Percentiles rank a stretch among this genome's conserved stretches.
Evolutionary conservation across 148 eudicot species (phyloP).

Genomic region (Pharnaceum exiguum): DNA sequence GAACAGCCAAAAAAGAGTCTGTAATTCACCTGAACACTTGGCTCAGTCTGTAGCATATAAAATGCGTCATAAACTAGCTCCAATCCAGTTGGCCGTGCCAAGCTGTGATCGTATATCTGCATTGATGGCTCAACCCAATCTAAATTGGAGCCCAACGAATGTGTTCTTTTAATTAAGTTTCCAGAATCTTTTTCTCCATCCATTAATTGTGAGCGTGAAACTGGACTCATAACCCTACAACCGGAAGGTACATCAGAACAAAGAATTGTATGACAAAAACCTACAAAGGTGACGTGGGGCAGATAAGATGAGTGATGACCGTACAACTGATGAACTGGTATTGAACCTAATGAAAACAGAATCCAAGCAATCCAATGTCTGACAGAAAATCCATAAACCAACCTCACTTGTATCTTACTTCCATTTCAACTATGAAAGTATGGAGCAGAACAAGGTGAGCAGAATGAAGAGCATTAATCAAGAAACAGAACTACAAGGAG

Average conservation of each 20-base stretch:
- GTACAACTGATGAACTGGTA: neutral
- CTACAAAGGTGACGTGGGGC: neutral
- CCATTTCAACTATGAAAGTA: too few species aligned
- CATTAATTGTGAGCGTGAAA: conserved; percentile 11
- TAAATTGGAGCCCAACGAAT: conserved; percentile 37
- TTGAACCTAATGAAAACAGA: too few species aligned
- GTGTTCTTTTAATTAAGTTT: conserved; percentile 18
- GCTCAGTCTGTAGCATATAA: conserved; percentile 57
- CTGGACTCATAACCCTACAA: conserved; percentile 43
- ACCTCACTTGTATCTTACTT: too few species aligned
- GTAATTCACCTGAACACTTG: conserved; percentile 53
- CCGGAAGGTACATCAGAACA: conserved; percentile 4
- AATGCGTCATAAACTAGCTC: conserved; percentile 63
- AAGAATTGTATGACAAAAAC: neutral
- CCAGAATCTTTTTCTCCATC: conserved; percentile 22
- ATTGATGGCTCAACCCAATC: conserved; percentile 81
- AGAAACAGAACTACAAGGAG: too few species aligned
- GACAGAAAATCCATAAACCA: too few species aligned
- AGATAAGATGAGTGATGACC: neutral
- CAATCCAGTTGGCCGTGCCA: conserved; percentile 28
- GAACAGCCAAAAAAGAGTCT: neutral
- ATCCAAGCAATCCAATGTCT: too few species aligned
- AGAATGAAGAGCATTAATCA: too few species aligned
- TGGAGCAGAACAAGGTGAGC: too few species aligned
- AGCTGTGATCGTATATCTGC: conserved; percentile 32